A percentile compares a stretch with the other conserved stretches of the same genome.
Evolutionary conservation across 1,284 basidiomycete genomes (phyloP).

Genomic region (Malassezia caprae): DNA sequence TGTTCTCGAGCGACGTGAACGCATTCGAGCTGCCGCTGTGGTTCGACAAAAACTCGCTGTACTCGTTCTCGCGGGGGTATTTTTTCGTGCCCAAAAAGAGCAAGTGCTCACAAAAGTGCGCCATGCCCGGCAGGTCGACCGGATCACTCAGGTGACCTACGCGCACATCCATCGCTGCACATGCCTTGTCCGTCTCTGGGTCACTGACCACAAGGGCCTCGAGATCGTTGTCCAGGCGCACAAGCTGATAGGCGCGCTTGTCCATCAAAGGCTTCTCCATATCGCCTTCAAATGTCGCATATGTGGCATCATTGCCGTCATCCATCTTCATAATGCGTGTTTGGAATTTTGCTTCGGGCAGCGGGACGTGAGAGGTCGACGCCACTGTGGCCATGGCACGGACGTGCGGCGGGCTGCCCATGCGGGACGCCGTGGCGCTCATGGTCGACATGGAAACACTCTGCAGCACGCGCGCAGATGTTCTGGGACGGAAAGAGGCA

Average conservation of each 20-base stretch:
- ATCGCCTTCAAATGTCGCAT: conserved; percentile 1
- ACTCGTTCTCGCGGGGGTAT: conserved; percentile 45
- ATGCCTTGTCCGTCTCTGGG: conserved; percentile 79
- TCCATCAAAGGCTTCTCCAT: conserved; percentile 29
- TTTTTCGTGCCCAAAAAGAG: conserved; percentile 70
- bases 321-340: background rate
- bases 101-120: conserved; percentile 89
- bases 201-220: conserved; percentile 80
- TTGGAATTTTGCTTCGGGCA: background rate
- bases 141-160: conserved; percentile 92
- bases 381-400: background rate
- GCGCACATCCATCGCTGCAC: conserved; percentile 85
- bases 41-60: conserved; percentile 66
- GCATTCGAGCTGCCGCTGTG: conserved; percentile 89
- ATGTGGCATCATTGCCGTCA: background rate
- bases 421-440: background rate
- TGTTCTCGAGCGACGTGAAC: conserved; percentile 83
- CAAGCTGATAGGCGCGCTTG: conserved; percentile 53
- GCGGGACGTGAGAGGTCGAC: background rate
- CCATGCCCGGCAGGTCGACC: conserved; percentile 57
- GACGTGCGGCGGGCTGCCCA: background rate
- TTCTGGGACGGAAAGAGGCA: background rate
- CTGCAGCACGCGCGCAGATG: background rate
- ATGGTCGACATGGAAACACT: background rate
- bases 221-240: conserved; percentile 75